Evolutionary conservation across 805 yeast genomes (phyloP).

Genomic region (Wickerhamomyces strasburgensis): DNA sequence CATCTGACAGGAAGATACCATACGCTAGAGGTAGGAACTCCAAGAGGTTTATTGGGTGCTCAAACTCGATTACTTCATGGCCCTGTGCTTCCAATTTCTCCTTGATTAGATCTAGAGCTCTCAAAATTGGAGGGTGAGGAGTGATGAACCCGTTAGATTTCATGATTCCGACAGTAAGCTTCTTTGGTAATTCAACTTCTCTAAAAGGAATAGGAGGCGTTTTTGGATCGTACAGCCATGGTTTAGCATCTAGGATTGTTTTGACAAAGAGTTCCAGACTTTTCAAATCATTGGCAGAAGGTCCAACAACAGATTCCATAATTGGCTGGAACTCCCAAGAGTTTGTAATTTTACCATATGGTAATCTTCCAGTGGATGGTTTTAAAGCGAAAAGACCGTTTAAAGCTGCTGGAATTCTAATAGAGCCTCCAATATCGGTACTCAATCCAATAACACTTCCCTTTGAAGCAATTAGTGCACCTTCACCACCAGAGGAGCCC

Average conservation of each 20-base stretch:
- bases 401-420: slow-evolving; percentile 43
- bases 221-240: slow-evolving; percentile 40
- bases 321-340: slow-evolving; percentile 40
- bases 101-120: slow-evolving; percentile 36
- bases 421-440: slow-evolving; percentile 49
- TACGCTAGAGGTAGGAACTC: slow-evolving; percentile 2
- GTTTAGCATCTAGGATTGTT: slow-evolving; percentile 29
- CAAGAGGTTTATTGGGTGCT: slow-evolving; percentile 7
- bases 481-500: slow-evolving; percentile 53
- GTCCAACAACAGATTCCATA: slow-evolving; percentile 47
- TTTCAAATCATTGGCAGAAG: slow-evolving; percentile 34
- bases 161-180: slow-evolving; percentile 36
- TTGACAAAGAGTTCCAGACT: slow-evolving; percentile 31
- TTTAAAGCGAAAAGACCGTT: slow-evolving; percentile 37
- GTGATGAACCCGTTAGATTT: slow-evolving; percentile 37
- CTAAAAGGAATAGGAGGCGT: slow-evolving; percentile 29
- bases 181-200: slow-evolving; percentile 27
- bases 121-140: slow-evolving; percentile 47
- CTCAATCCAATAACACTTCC: slow-evolving; percentile 49
- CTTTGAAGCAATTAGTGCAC: slow-evolving; percentile 36
- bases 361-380: slow-evolving; percentile 41
- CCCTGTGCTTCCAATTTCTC: slow-evolving; percentile 30
- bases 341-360: slow-evolving; percentile 24
- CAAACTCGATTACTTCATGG: slow-evolving; percentile 35
- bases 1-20: slow-evolving; percentile 9